Conservation (phyloP, 1,284 basidiomycete genomes). For the Polyporus tsugae region DNA sequence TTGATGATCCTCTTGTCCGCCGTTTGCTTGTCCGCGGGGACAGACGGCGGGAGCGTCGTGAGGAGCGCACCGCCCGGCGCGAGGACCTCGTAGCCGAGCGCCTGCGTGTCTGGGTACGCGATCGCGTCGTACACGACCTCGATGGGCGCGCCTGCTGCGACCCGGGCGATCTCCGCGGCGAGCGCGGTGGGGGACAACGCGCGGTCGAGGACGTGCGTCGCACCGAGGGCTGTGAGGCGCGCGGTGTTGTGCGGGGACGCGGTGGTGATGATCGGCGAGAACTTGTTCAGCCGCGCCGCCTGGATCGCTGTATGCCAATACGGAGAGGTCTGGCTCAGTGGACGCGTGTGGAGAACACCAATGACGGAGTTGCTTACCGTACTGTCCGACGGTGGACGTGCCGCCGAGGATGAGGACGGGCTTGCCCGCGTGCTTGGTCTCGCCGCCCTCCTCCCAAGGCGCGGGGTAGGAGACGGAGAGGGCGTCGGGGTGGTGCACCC, state of each 20-base stretch:
- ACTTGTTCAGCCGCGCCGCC: conserved; percentile 45
- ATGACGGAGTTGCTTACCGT: conserved; percentile 45
- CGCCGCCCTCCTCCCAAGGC: conserved; percentile 37
- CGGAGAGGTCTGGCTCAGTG: no score
- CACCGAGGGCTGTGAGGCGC: conserved; percentile 45
- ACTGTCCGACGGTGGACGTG: conserved; percentile 44
- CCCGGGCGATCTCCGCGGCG: conserved; percentile 28
- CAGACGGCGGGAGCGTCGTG: conserved; percentile 19
- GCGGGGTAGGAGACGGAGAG: conserved; percentile 10
- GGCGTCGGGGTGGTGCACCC: conserved; percentile 11
- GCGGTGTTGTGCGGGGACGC: conserved; percentile 44
- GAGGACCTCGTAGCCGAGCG: conserved; percentile 37
- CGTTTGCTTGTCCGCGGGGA: not conserved
- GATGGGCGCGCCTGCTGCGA: conserved; percentile 33
- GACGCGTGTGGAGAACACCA: no score
- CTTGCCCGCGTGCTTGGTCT: conserved; percentile 41
- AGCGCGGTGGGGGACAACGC: conserved; percentile 29
- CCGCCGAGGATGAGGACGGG: conserved; percentile 47
- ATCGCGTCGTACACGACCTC: conserved; percentile 41
- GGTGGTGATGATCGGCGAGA: conserved; percentile 46
- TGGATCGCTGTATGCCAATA: conserved; percentile 39
- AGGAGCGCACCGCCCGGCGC: conserved; percentile 36
- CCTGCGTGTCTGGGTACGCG: conserved; percentile 28
- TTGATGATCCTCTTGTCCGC: not conserved
- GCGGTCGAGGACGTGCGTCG: conserved; percentile 47